Evolutionary conservation across 2,329 filamentous ascomycete species (phyloP), one percentile per base, ranked within the genome.

Genomic region (Parasarocladium wereldwijsianum): DNA sequence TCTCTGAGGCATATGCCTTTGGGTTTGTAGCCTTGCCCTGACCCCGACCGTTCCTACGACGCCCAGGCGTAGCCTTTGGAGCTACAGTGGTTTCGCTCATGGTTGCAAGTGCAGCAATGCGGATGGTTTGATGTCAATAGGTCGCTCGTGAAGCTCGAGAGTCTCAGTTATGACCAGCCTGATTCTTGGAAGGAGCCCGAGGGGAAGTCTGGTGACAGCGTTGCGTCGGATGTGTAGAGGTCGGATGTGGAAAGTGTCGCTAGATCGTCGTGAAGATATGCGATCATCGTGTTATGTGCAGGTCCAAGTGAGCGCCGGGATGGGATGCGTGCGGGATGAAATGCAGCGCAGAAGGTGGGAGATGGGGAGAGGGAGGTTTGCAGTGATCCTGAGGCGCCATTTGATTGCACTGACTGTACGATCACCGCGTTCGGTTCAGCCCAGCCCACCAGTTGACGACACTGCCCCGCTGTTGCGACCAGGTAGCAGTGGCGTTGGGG

Each of bases 1-100:
- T 70, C 45, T 73, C 69, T 4, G 69, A 73, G 15, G 64, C 67
- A 41, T 72, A 71, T n/a, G 58, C 60, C 47, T 66, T 71, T 35
- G 61, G 61, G 8, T 51, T 51, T 11, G 58, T 50, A 40, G 38
- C 42, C 45, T 39, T 58, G 46, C 38, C 57, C 47, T 45, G 51
- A 40, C 44, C 56, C 46, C 45, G 60, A 52, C 40, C 58, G 44
- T 52, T 46, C 31, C 50, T 46, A 22, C 52, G 53, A 22, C 53
- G 53, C 22, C 43, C 45, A 17, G 54, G 47, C 26, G 52, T 55
- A 17, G 44, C 43, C 34, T 47, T 51, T 29, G 42, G 35, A 34
- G 51, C 51, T 34, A 44, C 43, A 27, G 45, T 37, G 16, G 40
- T 40, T 33, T 51, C 49, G 38, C 48, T 47, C 52, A 56, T 56